A percentile compares a stretch with the other conserved stretches of the same genome.
phyloP scores from a whole-genome alignment of 2,329 filamentous ascomycete genomes.

The Celoporthe dispersa region DNA sequence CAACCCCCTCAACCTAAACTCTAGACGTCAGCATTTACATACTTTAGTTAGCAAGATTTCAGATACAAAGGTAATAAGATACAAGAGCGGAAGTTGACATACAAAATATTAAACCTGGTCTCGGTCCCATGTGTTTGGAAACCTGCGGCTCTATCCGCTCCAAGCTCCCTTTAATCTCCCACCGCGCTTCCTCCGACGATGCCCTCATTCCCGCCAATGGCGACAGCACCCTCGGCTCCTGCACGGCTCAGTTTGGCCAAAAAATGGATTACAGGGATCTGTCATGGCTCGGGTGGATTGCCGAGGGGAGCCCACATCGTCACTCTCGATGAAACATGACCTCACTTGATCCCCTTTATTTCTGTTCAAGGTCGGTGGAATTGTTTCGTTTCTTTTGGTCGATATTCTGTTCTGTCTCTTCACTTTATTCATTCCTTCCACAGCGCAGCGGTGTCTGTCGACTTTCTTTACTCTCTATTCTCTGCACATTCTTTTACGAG shows the following conservation, averaged over 20 bases:
- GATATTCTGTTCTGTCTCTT: slow-evolving; percentile 8
- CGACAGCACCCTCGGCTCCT: neutral
- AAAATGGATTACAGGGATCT: neutral
- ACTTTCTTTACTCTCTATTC: slow-evolving; percentile 15
- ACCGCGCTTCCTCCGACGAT: slow-evolving; percentile 11
- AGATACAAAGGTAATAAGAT: neutral
- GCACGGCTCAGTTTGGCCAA: neutral
- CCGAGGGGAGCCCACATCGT: slow-evolving; percentile 10
- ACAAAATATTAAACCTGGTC: neutral
- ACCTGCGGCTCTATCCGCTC: slow-evolving; percentile 10
- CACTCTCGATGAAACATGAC: slow-evolving; percentile 5
- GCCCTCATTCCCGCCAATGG: slow-evolving; percentile 21
- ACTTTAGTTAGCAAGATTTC: neutral
- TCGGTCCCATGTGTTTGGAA: neutral
- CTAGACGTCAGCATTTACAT: neutral
- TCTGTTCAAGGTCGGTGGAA: neutral
- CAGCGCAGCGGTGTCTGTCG: slow-evolving; percentile 17
- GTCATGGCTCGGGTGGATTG: neutral
- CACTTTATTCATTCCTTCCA: slow-evolving; percentile 1
- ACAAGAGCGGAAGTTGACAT: neutral
- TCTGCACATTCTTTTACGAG: neutral
- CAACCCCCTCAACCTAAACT: neutral
- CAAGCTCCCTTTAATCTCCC: slow-evolving; percentile 16
- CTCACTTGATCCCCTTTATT: neutral
- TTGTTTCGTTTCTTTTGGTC: slow-evolving; percentile 13